These are phyloP conservation scores for Nannochloropsis gaditana DNA, from an alignment of 108 stramenopile species.

Conservation along the genomic window DNA sequence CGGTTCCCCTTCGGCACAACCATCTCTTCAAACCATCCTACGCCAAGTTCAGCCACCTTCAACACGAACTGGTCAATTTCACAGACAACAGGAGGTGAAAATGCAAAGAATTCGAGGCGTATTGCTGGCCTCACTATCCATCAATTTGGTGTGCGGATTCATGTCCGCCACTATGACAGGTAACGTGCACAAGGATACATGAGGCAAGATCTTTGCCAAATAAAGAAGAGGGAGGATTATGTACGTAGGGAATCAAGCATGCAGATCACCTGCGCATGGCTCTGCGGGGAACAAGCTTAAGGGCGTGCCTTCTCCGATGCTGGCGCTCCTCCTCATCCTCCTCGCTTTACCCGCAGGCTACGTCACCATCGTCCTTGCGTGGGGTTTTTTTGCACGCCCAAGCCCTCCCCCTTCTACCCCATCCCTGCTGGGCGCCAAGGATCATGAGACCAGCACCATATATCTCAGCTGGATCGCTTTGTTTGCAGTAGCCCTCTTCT, in stretches of 20 bases:
- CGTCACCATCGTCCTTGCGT: background rate
- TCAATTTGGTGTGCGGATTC: background rate
- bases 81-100: constrained; percentile 20
- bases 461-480: background rate
- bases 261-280: too few species aligned
- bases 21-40: constrained; percentile 5
- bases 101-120: constrained; percentile 12
- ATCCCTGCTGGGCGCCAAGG: constrained; percentile 10
- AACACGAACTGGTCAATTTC: background rate
- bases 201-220: too few species aligned
- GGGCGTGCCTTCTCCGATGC: background rate
- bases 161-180: background rate
- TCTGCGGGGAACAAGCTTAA: too few species aligned
- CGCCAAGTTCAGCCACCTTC: background rate
- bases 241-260: background rate
- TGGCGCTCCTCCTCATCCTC: background rate
- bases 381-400: background rate
- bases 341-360: background rate
- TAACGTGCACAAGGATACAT: background rate
- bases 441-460: background rate
- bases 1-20: background rate
- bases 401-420: background rate
- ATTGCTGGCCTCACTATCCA: background rate
- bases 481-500: background rate
- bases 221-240: too few species aligned